A percentile compares a stretch with the other conserved stretches of the same genome.
Conservation (phyloP, 2,329 filamentous ascomycete species). For the Gliomastix tumulicola region DNA sequence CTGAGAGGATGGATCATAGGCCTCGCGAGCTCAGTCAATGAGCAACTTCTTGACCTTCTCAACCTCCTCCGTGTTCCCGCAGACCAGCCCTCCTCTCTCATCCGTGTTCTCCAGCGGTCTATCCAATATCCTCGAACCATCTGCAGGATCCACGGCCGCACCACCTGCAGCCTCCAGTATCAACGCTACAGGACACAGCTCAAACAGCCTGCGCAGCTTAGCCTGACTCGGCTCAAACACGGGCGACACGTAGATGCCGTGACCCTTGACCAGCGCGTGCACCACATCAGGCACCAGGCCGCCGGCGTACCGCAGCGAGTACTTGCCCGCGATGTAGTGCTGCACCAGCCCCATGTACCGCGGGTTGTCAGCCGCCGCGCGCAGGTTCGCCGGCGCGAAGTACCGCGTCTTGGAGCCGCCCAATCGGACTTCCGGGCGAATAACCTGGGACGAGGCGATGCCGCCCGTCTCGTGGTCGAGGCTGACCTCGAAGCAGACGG, state of each 20-base stretch:
- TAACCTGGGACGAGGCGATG: constrained; percentile 21
- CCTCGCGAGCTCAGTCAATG: no score
- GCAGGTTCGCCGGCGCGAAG: constrained; percentile 56
- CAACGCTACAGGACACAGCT: constrained; percentile 52
- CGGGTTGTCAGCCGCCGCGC: constrained; percentile 43
- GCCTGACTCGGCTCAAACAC: constrained; percentile 43
- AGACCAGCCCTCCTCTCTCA: constrained; percentile 42
- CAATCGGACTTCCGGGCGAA: constrained; percentile 32
- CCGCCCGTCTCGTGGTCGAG: constrained; percentile 16
- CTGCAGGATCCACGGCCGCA: constrained; percentile 40
- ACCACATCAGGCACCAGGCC: constrained; percentile 55
- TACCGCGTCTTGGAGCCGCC: constrained; percentile 37
- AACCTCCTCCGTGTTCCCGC: constrained; percentile 43
- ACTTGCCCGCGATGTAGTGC: constrained; percentile 42
- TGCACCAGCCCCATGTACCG: constrained; percentile 42
- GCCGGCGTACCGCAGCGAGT: constrained; percentile 54
- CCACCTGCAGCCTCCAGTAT: constrained; percentile 55
- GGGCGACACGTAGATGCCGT: constrained; percentile 54
- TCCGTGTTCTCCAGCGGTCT: constrained; percentile 30
- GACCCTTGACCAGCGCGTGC: constrained; percentile 52
- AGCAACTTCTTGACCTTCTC: constrained; percentile 11
- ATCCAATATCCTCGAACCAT: constrained; percentile 33
- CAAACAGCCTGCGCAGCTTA: constrained; percentile 52
- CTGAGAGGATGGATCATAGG: no score
- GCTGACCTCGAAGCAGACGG: constrained; percentile 45